Evolutionary conservation across 2,329 filamentous ascomycete species (phyloP).

Genomic region (Alternaria atra): DNA sequence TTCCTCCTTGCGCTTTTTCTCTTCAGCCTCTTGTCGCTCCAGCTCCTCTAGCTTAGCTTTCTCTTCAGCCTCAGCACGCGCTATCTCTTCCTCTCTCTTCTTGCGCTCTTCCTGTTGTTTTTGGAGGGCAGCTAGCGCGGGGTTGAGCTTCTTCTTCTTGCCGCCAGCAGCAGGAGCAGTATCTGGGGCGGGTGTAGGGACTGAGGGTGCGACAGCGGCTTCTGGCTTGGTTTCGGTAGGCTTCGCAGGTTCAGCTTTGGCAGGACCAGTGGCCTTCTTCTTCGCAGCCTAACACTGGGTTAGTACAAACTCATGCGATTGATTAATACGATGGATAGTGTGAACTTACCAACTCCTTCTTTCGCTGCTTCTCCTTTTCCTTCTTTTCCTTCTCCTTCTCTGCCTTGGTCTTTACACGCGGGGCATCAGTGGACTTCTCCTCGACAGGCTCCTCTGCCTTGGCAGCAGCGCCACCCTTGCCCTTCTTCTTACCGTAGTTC

Average conservation of each 20-base stretch:
- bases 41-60: slow-evolving; percentile 71
- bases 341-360: slow-evolving; percentile 87
- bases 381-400: slow-evolving; percentile 99
- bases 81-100: slow-evolving; percentile 70
- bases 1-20: slow-evolving; percentile 74
- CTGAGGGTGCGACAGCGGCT: slow-evolving; percentile 45
- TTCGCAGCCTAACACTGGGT: slow-evolving; percentile 56
- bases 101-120: slow-evolving; percentile 84
- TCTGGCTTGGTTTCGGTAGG: slow-evolving; percentile 46
- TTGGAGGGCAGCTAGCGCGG: slow-evolving; percentile 76
- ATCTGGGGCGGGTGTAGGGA: slow-evolving; percentile 38
- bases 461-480: slow-evolving; percentile 59
- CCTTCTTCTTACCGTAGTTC: slow-evolving; percentile 74
- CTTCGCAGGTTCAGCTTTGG: slow-evolving; percentile 55
- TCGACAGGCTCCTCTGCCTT: slow-evolving; percentile 51
- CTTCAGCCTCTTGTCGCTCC: slow-evolving; percentile 71
- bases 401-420: slow-evolving; percentile 87
- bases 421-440: slow-evolving; percentile 51
- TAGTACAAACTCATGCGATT: slow-evolving; percentile 8
- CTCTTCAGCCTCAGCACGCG: slow-evolving; percentile 67
- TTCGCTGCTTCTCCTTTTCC: slow-evolving; percentile 96
- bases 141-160: slow-evolving; percentile 90
- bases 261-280: slow-evolving; percentile 65
- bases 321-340: not conserved
- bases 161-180: slow-evolving; percentile 59